These are phyloP conservation scores for Ophiostoma tasmaniense DNA, from an alignment of 2,329 filamentous ascomycete species.

Conservation along the genomic window DNA sequence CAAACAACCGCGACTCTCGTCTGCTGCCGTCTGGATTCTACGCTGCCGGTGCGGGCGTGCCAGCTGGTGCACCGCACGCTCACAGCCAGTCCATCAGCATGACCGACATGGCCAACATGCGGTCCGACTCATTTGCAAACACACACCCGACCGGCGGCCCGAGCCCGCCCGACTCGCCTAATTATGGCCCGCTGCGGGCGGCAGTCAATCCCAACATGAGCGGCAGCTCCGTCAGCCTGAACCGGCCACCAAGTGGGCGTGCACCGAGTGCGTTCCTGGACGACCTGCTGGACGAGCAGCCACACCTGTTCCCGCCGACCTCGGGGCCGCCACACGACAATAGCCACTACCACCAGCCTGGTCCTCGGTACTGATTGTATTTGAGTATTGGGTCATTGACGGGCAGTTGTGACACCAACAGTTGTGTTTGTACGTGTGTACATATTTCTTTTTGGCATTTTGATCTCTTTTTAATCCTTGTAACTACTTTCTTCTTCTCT, in stretches of 20 bases:
- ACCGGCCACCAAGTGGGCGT: conserved; percentile 56
- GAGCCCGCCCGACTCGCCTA: conserved; percentile 59
- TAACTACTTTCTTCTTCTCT: not conserved
- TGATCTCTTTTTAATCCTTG: not conserved
- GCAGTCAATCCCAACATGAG: conserved; percentile 39
- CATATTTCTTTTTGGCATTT: not conserved
- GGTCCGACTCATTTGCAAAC: conserved; percentile 49
- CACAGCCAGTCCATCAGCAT: conserved; percentile 46
- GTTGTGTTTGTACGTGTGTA: not conserved
- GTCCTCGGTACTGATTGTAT: conserved; percentile 19
- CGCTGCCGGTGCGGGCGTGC: conserved; percentile 49
- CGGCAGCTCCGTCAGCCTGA: conserved; percentile 59
- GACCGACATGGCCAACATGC: conserved; percentile 53
- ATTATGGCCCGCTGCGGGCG: conserved; percentile 37
- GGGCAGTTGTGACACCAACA: not conserved
- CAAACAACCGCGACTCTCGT: conserved; percentile 57
- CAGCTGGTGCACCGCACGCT: conserved; percentile 19
- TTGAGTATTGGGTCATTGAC: not conserved
- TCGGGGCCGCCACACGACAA: conserved; percentile 21
- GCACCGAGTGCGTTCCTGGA: conserved; percentile 86
- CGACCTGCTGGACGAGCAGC: conserved; percentile 74
- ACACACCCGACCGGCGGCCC: conserved; percentile 37
- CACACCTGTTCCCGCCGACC: conserved; percentile 40
- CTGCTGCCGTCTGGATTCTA: conserved; percentile 92
- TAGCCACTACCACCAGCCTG: conserved; percentile 24